Percentiles rank a stretch among this genome's conserved stretches.
Evolutionary conservation across 23 red algal species (phyloP).

Genomic region (Gracilaria gracilis): DNA sequence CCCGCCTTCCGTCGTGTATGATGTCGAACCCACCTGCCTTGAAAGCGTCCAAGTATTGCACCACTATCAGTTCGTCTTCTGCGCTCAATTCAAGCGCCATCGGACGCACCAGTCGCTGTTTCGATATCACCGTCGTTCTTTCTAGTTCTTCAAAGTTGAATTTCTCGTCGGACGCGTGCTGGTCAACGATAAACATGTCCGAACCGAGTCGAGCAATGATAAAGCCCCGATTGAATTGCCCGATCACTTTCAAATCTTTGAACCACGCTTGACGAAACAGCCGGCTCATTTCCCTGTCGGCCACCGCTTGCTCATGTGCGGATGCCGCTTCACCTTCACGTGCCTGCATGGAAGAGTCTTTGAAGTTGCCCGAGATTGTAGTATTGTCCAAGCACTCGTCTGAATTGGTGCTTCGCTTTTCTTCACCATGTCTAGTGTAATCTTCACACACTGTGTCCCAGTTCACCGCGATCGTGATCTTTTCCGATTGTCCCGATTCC

Average conservation of each 20-base stretch:
- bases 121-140: slow-evolving; percentile 31
- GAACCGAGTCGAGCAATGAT: slow-evolving; percentile 64
- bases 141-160: slow-evolving; percentile 88
- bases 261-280: slow-evolving; percentile 85
- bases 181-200: slow-evolving; percentile 95
- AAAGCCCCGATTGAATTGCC: slow-evolving; percentile 97
- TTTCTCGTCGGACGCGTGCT: slow-evolving; percentile 98
- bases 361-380: neutral
- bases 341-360: slow-evolving; percentile 14
- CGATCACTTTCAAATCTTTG: slow-evolving; percentile 75
- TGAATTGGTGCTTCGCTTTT: neutral
- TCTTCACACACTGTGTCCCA: slow-evolving; percentile 1
- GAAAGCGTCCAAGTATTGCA: slow-evolving; percentile 61
- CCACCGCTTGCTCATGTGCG: slow-evolving; percentile 15
- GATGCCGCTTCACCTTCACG: neutral
- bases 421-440: neutral
- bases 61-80: slow-evolving; percentile 80
- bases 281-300: slow-evolving; percentile 71
- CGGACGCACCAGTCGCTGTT: slow-evolving; percentile 74
- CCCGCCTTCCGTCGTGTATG: slow-evolving; percentile 12
- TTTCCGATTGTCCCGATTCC: neutral
- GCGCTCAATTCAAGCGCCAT: slow-evolving; percentile 69
- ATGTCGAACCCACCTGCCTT: slow-evolving; percentile 73
- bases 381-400: neutral
- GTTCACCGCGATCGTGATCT: neutral